Base-by-base conservation (phyloP, 148 eudicot species). In the Chenopodium berlandieri region DNA sequence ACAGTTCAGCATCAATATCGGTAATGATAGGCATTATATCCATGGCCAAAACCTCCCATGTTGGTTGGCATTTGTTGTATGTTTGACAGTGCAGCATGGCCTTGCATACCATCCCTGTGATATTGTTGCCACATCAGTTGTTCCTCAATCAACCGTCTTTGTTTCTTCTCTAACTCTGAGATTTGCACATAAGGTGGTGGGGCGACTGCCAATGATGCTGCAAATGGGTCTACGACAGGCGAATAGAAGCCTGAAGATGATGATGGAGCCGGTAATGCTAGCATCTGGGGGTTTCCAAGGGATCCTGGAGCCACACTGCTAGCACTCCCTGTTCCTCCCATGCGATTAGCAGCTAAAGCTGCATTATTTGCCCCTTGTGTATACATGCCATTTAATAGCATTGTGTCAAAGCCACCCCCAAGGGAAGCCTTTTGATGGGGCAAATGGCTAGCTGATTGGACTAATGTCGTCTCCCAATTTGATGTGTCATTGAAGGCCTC, bases 161-260 rank as follows among this genome's bases (percentile, higher is more conserved):
- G 97, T 78, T 94, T 95, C 85, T 85, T 92, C 84, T 95, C 98
- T 87, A 93, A 52, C 25, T 95, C 99, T 14, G 95, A 83, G 94
- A 95, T 94, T 76, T 95, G 99, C 75, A 95, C 95, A 27, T 88
- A 95, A 4, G 94, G 19, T 7, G 97, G 97, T 52, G 97, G 93
- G 0, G 97, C 82, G 19, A 93, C 89, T 4, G 82, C 89, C 3
- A 89, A 67, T 7, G 97, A 93, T 1, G 94, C 90, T 4, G 90
- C 90, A 83, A 94, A 96, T 0, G 98, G 97, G 75, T 92, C 97
- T 0, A 52, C 50, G 0, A 71, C 31, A 2, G 14, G 31, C 12
- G n/a, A 50, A 0, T 54, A 79, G 13, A 76, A 87, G 2, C 81
- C 83, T 4, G 70, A 34, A 13, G 83, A 50, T 16, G 82, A 23